Percentiles rank a stretch among this genome's conserved stretches.
Evolutionary conservation across 306 rosid species (phyloP).

Genomic region (Potentilla sterilis): DNA sequence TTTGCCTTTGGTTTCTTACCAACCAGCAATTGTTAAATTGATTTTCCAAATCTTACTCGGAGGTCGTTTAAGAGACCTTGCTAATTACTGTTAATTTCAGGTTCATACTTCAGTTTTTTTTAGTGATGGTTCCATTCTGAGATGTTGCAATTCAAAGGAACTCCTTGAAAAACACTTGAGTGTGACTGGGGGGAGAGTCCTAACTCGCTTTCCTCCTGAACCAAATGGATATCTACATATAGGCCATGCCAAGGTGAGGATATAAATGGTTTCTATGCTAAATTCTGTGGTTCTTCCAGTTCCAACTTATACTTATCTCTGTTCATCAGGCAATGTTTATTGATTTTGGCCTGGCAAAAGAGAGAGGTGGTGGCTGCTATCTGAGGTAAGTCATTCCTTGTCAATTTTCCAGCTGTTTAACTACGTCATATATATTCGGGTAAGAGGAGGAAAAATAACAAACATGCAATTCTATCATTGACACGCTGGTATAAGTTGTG

Average conservation of each 20-base stretch:
- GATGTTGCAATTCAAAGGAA: slow-evolving; percentile 80
- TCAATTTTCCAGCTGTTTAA: background rate
- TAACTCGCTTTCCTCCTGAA: slow-evolving; percentile 98
- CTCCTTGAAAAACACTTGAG: slow-evolving; percentile 82
- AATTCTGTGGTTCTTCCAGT: background rate
- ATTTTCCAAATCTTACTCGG: background rate
- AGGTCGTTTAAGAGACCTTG: background rate
- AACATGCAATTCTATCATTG: background rate
- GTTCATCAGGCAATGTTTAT: slow-evolving; percentile 86
- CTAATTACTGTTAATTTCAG: slow-evolving; percentile 43
- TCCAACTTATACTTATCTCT: slow-evolving; percentile 2
- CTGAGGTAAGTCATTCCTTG: slow-evolving; percentile 52
- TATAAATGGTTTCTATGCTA: slow-evolving; percentile 7
- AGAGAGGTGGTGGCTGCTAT: slow-evolving; percentile 87
- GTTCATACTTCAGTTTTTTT: slow-evolving; percentile 92
- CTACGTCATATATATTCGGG: background rate
- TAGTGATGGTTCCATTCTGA: slow-evolving; percentile 73
- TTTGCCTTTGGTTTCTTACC: background rate
- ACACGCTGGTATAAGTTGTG: background rate
- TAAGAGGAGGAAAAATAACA: background rate
- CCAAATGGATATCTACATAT: slow-evolving; percentile 98
- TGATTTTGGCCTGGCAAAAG: slow-evolving; percentile 94
- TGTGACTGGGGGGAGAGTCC: slow-evolving; percentile 63
- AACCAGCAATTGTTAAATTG: background rate
- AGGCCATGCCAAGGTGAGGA: slow-evolving; percentile 91